Percentiles rank a stretch among this genome's conserved stretches.
phyloP scores from a whole-genome alignment of 331 rosid genomes.

The Erythrophleum ivorense region DNA sequence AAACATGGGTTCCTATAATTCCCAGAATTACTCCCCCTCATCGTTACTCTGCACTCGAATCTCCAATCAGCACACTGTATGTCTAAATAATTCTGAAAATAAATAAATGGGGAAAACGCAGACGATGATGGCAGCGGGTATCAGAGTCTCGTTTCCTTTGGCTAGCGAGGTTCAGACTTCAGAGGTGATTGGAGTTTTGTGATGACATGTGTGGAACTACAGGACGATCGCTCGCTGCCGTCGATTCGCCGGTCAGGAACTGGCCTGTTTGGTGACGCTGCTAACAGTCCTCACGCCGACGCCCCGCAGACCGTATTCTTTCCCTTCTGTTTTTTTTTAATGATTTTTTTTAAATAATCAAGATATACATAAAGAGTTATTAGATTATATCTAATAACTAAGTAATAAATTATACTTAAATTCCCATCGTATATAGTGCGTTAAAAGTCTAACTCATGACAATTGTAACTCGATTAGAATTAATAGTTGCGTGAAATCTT shows the following conservation, averaged over 20 bases:
- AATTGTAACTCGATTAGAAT: too few species aligned
- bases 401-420: too few species aligned
- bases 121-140: neutral
- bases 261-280: neutral
- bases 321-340: too few species aligned
- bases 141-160: neutral
- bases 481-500: too few species aligned
- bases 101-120: neutral
- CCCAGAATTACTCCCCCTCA: conserved; percentile 55
- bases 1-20: conserved; percentile 80
- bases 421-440: too few species aligned
- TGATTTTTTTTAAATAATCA: too few species aligned
- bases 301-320: neutral
- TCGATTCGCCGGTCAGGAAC: neutral
- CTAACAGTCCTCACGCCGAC: neutral
- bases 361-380: too few species aligned
- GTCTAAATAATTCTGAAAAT: neutral
- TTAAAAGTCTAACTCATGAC: too few species aligned
- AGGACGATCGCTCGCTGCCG: neutral
- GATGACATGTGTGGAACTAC: neutral
- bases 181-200: neutral
- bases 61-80: neutral
- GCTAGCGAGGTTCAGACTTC: neutral
- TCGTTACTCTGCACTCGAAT: conserved; percentile 25
- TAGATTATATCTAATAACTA: too few species aligned